These are phyloP conservation scores for Eucalyptus pumila DNA, from an alignment of 345 rosid species.

Conservation along the genomic window DNA sequence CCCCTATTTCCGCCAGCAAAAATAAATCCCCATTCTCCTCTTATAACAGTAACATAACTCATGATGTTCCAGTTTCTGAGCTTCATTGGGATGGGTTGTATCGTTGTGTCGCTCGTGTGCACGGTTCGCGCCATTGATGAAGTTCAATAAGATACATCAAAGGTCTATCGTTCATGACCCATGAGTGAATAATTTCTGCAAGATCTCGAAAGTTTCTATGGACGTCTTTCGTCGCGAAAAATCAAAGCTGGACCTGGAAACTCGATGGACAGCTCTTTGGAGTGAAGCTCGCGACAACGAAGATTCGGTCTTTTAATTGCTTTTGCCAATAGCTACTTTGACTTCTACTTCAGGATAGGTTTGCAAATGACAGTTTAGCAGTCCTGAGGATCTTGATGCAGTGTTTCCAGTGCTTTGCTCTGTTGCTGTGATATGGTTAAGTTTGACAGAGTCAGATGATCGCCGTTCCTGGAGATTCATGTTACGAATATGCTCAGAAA, in stretches of 20 bases:
- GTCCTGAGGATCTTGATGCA: background rate
- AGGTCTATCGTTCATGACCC: background rate
- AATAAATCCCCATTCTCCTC: background rate
- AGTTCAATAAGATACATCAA: background rate
- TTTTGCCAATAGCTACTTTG: background rate
- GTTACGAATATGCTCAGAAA: background rate
- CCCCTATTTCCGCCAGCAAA: background rate
- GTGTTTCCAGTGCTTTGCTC: background rate
- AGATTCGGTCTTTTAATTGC: background rate
- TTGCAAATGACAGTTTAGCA: background rate
- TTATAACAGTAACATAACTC: background rate
- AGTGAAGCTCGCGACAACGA: background rate
- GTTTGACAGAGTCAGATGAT: background rate
- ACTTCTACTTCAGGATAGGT: background rate
- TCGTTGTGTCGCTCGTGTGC: background rate
- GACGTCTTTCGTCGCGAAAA: background rate
- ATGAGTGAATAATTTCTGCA: background rate
- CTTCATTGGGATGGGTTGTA: background rate
- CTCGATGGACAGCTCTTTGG: background rate
- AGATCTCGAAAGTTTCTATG: background rate
- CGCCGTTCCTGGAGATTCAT: background rate
- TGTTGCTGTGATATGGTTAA: background rate
- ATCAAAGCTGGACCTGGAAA: background rate
- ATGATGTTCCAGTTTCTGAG: background rate
- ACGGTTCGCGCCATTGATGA: background rate